Conservation (phyloP, 1,284 basidiomycete species). For the Ustilago xerochloae region DNA sequence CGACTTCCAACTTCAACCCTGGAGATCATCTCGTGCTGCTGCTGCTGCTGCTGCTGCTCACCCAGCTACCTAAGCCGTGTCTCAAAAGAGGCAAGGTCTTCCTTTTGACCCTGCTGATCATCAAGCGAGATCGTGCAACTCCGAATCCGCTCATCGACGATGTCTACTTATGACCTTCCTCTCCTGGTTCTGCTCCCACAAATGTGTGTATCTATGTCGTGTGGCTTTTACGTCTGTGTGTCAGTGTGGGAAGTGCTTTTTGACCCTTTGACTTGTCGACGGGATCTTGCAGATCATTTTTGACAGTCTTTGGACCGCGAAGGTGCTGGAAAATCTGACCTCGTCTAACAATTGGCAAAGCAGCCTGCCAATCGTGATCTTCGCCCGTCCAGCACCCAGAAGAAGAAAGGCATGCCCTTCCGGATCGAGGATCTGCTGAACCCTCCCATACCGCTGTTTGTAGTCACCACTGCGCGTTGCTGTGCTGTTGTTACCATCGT, state of each 20-base stretch:
- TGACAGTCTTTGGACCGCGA: neutral
- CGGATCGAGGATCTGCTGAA: slow-evolving; percentile 17
- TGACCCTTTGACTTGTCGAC: neutral
- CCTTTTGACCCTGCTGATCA: slow-evolving; percentile 7
- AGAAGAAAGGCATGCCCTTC: slow-evolving; percentile 14
- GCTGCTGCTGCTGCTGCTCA: neutral
- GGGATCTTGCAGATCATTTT: slow-evolving; percentile 3
- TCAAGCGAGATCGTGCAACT: slow-evolving; percentile 8
- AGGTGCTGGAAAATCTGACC: neutral
- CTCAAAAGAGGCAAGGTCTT: neutral
- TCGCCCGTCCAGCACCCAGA: slow-evolving; percentile 8
- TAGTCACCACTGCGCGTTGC: no score
- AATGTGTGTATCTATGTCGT: neutral
- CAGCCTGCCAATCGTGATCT: neutral
- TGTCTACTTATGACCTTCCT: no score
- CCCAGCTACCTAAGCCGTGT: neutral
- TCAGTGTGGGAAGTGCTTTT: neutral
- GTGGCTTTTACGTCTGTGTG: neutral
- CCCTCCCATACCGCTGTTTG: neutral
- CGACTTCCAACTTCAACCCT: neutral
- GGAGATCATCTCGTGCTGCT: neutral
- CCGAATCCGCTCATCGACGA: neutral
- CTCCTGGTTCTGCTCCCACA: neutral
- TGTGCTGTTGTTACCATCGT: no score
- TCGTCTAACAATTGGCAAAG: neutral